These are phyloP conservation scores for Trichophaea hybrida DNA, from an alignment of 2,329 filamentous ascomycete genomes.

Conservation along the genomic window DNA sequence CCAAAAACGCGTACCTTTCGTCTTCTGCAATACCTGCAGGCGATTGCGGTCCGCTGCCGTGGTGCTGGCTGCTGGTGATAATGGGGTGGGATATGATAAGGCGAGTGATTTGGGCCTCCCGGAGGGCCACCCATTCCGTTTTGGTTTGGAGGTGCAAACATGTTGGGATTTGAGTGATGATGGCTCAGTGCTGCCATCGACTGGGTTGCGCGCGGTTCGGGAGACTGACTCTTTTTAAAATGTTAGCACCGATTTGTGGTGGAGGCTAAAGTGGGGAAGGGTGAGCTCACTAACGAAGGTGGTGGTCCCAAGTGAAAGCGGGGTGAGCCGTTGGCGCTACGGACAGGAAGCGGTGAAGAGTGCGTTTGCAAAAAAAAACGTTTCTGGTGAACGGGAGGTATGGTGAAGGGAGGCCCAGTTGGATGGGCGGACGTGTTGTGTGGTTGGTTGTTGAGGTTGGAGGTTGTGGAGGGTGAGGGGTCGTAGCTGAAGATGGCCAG, in stretches of 20 bases:
- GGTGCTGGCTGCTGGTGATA: conserved; percentile 37
- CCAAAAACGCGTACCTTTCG: conserved; percentile 38
- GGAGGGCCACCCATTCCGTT: conserved; percentile 6
- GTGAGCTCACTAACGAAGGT: neutral
- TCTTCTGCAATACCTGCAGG: conserved; percentile 45
- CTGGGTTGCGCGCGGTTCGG: neutral
- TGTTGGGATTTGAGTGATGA: neutral
- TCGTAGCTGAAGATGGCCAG: neutral
- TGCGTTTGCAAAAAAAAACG: neutral
- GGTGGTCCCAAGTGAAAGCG: conserved; percentile 4
- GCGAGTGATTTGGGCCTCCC: neutral
- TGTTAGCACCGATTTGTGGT: neutral
- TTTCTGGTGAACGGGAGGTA: neutral
- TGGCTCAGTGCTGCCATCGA: conserved; percentile 5
- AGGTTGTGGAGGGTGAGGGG: neutral
- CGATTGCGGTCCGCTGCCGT: conserved; percentile 46
- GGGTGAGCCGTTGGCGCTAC: neutral
- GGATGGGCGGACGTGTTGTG: neutral
- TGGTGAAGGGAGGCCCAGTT: neutral
- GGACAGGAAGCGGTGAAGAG: neutral
- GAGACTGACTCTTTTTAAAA: neutral
- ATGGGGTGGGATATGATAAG: neutral
- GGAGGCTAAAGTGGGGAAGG: neutral
- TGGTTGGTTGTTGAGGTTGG: neutral
- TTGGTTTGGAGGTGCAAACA: conserved; percentile 1